Evolutionary conservation across 805 yeast species (phyloP), one percentile per base, ranked within the genome.

Genomic region (Metschnikowia continentalis): DNA sequence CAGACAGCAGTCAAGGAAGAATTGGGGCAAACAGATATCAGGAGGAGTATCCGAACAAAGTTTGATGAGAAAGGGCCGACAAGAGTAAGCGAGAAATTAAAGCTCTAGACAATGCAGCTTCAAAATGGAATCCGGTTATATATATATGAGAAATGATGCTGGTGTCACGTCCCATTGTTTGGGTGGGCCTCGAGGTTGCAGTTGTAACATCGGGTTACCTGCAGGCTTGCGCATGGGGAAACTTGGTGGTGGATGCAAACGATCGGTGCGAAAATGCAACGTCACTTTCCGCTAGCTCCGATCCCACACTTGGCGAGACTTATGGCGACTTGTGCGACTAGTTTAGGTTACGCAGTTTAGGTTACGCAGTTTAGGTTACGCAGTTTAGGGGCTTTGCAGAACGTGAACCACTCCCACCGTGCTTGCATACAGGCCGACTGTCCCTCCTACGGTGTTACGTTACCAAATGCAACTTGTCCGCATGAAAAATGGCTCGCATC

Each of bases 211-310:
- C 35, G 35, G 14, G 11, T n/a, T 30, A 23, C 13, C 19, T 46
- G 53, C 51, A 46, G 39, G 32, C 19, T 4, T 13, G 36, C 38
- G 23, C 22, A 19, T 8, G 22, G 10, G 26, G 42, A 30, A 30
- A 17, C 14, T 20, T n/a, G 32, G 32, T 23, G 38, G 14, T 17
- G 22, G 35, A 20, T 32, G 20, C 30, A 15, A 8, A 19, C 7
- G 40, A 2, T 5, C 46, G 30, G 10, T 10, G 46, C 39, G 35
- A 23, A 22, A 47, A 17, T 55, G 58, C 45, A 55, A 55, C 59
- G 59, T 55, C 53, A 56, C 59, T 22, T 20, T 35, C 17, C 36
- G 17, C 17, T 2, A 19, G 46, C 26, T 15, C 11, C 35, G 17
- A 22, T 26, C 20, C n/a, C 23, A 26, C 30, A 26, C 30, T 10